These are phyloP conservation scores for Acacia crassicarpa DNA, from an alignment of 306 rosid genomes.

Conservation along the genomic window DNA sequence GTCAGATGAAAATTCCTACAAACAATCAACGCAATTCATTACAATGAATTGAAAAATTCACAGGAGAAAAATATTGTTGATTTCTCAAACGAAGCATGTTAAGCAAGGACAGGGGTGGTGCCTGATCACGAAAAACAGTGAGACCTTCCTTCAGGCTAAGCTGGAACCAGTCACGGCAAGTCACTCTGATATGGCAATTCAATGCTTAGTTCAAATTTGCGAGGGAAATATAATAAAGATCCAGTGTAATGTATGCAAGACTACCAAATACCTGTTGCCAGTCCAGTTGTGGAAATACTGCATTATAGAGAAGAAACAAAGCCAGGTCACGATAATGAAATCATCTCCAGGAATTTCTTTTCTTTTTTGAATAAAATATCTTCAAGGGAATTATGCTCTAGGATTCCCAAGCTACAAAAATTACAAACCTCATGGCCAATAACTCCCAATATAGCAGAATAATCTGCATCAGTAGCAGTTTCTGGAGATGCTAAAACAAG, in stretches of 20 bases:
- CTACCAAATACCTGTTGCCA: constrained; percentile 96
- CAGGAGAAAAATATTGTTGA: neutral
- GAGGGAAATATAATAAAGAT: constrained; percentile 21
- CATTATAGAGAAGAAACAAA: constrained; percentile 40
- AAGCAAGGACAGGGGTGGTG: constrained; percentile 23
- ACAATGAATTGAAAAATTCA: neutral
- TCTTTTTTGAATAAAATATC: neutral
- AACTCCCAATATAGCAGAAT: constrained; percentile 97
- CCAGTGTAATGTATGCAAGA: constrained; percentile 3
- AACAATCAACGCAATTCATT: constrained; percentile 23
- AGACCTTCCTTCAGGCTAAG: constrained; percentile 98
- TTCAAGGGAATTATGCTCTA: constrained; percentile 20
- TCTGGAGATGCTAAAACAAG: constrained; percentile 97
- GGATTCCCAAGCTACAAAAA: constrained; percentile 26
- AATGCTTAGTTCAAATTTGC: constrained; percentile 29
- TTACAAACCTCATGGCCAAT: constrained; percentile 96
- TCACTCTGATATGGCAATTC: constrained; percentile 67
- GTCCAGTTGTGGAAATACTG: constrained; percentile 99
- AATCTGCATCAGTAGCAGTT: constrained; percentile 86
- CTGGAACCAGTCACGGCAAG: constrained; percentile 99
- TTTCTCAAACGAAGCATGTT: constrained; percentile 21
- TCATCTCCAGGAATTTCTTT: neutral
- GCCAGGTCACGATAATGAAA: constrained; percentile 30
- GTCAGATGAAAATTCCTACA: constrained; percentile 96
- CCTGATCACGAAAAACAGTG: constrained; percentile 99